phyloP scores from a whole-genome alignment of 225 moss, liverwort and hornwort genomes.

The Sphagnum tenellum region DNA sequence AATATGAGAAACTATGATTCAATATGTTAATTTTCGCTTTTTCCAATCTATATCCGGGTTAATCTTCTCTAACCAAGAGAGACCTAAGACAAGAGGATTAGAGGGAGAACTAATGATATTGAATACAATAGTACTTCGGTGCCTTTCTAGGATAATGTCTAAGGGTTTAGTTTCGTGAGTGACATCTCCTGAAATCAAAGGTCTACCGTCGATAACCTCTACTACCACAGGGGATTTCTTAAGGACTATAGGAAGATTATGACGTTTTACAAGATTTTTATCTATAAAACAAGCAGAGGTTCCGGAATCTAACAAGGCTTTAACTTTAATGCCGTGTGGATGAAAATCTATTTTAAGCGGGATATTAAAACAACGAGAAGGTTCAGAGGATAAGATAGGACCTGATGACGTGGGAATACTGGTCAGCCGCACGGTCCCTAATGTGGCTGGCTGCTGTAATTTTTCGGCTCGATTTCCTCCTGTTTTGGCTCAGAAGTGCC shows the following conservation, averaged over 20 bases:
- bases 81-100: background rate
- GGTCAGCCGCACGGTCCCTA: background rate
- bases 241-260: background rate
- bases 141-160: background rate
- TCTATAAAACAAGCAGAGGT: background rate
- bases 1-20: background rate
- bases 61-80: background rate
- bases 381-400: background rate
- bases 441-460: background rate
- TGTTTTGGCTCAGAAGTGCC: background rate
- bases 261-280: background rate
- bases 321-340: background rate
- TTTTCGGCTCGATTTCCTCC: background rate
- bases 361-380: background rate
- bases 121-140: background rate
- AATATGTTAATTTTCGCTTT: background rate
- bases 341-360: background rate
- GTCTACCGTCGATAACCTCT: constrained; percentile 8
- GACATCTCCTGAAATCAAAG: background rate
- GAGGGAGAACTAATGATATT: background rate
- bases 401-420: background rate
- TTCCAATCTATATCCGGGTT: background rate
- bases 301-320: background rate
- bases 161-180: background rate
- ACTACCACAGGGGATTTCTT: background rate